Conservation (phyloP, 257 asterid species). For the Penstemon davidsonii region DNA sequence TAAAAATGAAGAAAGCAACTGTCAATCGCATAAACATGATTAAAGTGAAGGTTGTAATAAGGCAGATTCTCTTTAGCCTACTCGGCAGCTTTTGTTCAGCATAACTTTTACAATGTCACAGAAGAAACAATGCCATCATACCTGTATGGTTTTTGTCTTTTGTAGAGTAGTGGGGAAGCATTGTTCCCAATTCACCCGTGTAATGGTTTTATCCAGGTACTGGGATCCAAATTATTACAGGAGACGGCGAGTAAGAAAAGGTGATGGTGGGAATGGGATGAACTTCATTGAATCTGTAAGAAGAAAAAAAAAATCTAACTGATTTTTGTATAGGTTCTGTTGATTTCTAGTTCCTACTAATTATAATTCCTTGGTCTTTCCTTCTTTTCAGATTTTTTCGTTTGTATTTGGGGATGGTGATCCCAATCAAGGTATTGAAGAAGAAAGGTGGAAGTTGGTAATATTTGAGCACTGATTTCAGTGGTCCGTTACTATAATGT, state of each 20-base stretch:
- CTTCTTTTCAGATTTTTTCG: constrained; percentile 77
- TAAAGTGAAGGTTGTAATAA: constrained; percentile 13
- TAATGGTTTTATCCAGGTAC: constrained; percentile 54
- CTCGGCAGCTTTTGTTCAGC: constrained; percentile 2
- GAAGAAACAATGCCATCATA: constrained; percentile 26
- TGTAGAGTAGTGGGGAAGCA: constrained; percentile 8
- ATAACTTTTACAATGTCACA: constrained; percentile 21
- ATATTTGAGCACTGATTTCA: constrained; percentile 79
- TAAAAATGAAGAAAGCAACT: not conserved
- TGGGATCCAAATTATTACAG: constrained; percentile 97
- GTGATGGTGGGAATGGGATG: constrained; percentile 67
- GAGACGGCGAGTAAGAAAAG: constrained; percentile 59
- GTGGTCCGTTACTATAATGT: constrained; percentile 73
- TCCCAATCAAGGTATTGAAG: constrained; percentile 99
- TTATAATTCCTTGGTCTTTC: constrained; percentile 17
- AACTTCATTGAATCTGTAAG: constrained; percentile 96
- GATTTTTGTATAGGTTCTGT: constrained; percentile 22
- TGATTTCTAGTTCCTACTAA: constrained; percentile 13
- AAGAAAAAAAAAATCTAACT: constrained; percentile 8
- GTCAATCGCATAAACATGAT: constrained; percentile 9
- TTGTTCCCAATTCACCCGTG: constrained; percentile 20
- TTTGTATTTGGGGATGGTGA: constrained; percentile 99
- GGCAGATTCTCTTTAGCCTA: not conserved
- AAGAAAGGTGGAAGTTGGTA: constrained; percentile 99
- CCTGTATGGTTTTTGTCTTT: constrained; percentile 24